phyloP scores from a whole-genome alignment of 202 grass and related monocot species.

The Brachypodium distachyon region DNA sequence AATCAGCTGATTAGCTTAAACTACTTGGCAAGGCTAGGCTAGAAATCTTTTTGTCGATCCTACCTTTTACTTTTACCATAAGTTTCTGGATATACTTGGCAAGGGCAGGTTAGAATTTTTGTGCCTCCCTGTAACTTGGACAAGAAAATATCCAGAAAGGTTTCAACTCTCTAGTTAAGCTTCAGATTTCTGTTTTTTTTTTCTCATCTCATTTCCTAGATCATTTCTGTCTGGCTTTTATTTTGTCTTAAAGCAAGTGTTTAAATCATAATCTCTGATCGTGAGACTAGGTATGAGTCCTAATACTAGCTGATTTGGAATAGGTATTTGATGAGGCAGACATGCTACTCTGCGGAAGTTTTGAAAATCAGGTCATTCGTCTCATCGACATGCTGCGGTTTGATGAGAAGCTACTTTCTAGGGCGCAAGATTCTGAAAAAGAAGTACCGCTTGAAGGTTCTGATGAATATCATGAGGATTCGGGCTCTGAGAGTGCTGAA shows the following conservation, averaged over 20 bases:
- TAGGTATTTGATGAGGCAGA: slow-evolving; percentile 99
- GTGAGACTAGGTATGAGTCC: neutral
- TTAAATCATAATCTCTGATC: neutral
- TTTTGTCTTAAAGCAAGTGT: neutral
- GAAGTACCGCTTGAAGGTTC: neutral
- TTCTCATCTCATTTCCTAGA: neutral
- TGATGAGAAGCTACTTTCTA: slow-evolving; percentile 85
- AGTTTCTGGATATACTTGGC: slow-evolving; percentile 2
- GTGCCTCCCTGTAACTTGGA: neutral
- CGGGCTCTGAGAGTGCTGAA: slow-evolving; percentile 13
- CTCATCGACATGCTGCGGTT: slow-evolving; percentile 90
- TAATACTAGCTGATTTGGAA: slow-evolving; percentile 27
- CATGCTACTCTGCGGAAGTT: slow-evolving; percentile 97
- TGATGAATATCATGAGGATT: slow-evolving; percentile 30
- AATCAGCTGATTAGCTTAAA: neutral
- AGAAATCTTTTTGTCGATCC: neutral
- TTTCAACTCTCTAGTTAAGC: slow-evolving; percentile 15
- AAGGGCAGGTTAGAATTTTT: neutral
- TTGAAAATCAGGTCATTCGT: slow-evolving; percentile 87
- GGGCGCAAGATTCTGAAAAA: slow-evolving; percentile 32
- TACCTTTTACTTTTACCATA: neutral
- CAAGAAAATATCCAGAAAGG: neutral
- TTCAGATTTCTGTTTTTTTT: neutral
- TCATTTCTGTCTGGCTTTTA: neutral
- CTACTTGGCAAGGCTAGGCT: neutral